Evolutionary conservation across 148 eudicot genomes (phyloP), one percentile per base, ranked within the genome.

Genomic region (Arctostaphylos glauca): DNA sequence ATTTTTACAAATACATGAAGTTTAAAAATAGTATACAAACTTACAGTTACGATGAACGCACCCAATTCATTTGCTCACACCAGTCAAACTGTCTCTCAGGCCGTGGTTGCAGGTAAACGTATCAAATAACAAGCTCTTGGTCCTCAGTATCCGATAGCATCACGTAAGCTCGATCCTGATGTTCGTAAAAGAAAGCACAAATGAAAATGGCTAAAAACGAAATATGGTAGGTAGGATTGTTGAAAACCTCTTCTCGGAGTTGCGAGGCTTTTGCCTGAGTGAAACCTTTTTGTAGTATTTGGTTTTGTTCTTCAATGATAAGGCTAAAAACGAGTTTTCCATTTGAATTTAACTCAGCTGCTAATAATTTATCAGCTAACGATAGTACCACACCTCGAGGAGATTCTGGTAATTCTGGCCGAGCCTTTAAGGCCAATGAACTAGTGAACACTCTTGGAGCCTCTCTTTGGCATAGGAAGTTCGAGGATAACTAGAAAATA

Each of bases 401-500:
- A 23, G 76, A 21, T 67, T 79, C 18, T 13, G 25, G 25, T n/a
- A 19, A 79, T 12, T 60, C 50, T 5, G 71, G 72, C 25, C 5
- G 46, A 54, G 47, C 46, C 38, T 31, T 78, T 49, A 60, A 14
- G 21, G 55, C 73, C 41, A 46, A 46, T 60, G 18, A 62, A 23
- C 77, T 83, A 90, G 85, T 82, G 88, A 3, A 78, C 80, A 73
- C 76, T 82, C 86, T 83, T 87, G 14, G 76, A 56, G 48, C 82
- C 87, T 78, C 86, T 82, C 46, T 67, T 84, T 60, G 92, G 86
- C 89, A 87, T 80, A 25, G 91, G 92, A 58, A 94, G 93, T 81
- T 96, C 91, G 43, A 96, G 94, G 82, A 74, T 85, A 77, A 96
- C 79, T 18, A 91, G 88, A 84, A 96, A 96, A 89, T 89, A 94